Percentiles rank a stretch among this genome's conserved stretches.
phyloP scores from a whole-genome alignment of 2,329 filamentous ascomycete genomes.

The Ceratocystis cacaofunesta region DNA sequence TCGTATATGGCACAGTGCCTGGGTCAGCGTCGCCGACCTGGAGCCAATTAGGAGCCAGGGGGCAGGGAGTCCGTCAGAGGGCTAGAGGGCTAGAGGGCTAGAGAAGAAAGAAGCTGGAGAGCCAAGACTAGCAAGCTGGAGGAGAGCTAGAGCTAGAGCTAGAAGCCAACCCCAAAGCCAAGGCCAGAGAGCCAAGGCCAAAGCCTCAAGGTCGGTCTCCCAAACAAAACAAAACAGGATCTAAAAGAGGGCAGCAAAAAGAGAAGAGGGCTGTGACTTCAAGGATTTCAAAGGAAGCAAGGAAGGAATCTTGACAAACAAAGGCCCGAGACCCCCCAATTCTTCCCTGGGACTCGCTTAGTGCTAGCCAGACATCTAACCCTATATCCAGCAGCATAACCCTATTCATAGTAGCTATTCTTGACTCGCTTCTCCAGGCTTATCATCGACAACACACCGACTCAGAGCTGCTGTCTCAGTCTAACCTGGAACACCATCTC shows the following conservation, averaged over 20 bases:
- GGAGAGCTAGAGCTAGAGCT: no score
- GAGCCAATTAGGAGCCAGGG: no score
- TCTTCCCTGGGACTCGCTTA: background rate
- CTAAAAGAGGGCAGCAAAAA: background rate
- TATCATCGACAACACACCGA: no score
- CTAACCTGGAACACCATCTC: background rate
- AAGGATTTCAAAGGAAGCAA: background rate
- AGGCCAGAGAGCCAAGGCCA: no score
- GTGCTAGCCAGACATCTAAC: background rate
- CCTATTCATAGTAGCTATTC: background rate
- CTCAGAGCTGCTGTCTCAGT: no score
- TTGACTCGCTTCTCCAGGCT: background rate
- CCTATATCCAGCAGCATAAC: background rate
- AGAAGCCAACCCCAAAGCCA: no score
- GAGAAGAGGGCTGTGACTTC: background rate
- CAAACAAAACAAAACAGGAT: background rate
- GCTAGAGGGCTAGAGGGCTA: no score
- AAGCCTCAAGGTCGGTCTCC: background rate
- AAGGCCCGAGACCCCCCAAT: background rate
- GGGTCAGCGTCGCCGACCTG: no score
- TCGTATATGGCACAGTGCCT: no score
- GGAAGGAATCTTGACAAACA: constrained; percentile 3
- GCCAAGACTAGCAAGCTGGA: no score
- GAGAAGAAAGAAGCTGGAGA: no score
- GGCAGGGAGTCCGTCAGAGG: no score